Percentiles rank a stretch among this genome's conserved stretches.
Conservation (phyloP, 83 land plant species). For the Diphasiastrum complanatum region DNA sequence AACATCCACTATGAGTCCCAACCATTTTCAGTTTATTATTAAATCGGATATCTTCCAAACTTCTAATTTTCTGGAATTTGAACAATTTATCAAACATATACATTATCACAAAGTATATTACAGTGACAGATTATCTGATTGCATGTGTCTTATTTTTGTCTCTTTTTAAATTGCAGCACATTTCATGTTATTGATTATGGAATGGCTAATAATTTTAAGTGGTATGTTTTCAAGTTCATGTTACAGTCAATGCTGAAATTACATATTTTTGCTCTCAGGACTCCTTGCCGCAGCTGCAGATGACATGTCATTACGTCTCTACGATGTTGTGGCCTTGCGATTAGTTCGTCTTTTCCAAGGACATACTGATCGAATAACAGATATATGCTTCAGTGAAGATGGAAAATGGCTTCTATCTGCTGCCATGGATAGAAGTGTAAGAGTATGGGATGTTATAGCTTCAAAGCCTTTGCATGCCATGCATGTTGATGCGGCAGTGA, state of each 20-base stretch:
- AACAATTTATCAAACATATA: no score
- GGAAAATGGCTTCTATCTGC: constrained; percentile 92
- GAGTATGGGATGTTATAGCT: constrained; percentile 91
- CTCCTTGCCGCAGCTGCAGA: constrained; percentile 78
- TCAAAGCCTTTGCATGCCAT: constrained; percentile 87
- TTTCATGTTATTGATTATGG: no score
- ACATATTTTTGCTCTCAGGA: constrained; percentile 33
- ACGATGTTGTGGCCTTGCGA: constrained; percentile 63
- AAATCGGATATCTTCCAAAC: no score
- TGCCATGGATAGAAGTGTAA: constrained; percentile 85
- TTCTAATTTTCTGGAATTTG: no score
- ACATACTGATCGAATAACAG: constrained; percentile 87
- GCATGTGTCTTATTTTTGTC: no score
- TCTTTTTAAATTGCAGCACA: no score
- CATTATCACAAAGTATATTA: no score
- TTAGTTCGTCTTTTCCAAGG: constrained; percentile 87
- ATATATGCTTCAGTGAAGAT: constrained; percentile 96
- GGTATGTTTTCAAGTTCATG: not conserved
- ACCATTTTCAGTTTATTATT: no score
- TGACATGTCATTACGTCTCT: constrained; percentile 69
- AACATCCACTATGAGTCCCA: no score
- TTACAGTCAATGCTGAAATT: not conserved
- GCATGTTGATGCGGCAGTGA: constrained; percentile 62
- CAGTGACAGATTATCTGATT: no score
- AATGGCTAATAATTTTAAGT: constrained; percentile 5